Conservation (phyloP, 805 yeast species). For the Metschnikowia kunwiensis region DNA sequence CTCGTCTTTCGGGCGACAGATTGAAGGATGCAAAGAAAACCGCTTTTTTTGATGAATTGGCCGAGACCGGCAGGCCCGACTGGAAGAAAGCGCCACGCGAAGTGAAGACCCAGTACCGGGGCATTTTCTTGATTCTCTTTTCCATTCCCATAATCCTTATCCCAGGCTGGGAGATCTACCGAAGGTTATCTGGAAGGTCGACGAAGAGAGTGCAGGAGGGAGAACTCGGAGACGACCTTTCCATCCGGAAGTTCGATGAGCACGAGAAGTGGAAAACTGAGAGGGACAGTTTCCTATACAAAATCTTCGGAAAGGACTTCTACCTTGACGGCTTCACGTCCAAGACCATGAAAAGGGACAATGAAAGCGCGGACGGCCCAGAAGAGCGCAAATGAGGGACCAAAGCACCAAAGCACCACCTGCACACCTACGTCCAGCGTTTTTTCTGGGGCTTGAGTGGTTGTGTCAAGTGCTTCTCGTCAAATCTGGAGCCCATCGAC, state of each 20-base stretch:
- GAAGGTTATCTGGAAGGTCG: constrained; percentile 39
- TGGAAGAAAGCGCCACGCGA: constrained; percentile 45
- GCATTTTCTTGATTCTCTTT: constrained; percentile 35
- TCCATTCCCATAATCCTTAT: constrained; percentile 37
- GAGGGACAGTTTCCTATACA: constrained; percentile 34
- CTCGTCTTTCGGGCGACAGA: constrained; percentile 7
- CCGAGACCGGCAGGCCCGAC: constrained; percentile 39
- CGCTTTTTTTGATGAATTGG: constrained; percentile 36
- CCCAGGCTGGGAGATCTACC: constrained; percentile 33
- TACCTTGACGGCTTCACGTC: constrained; percentile 45
- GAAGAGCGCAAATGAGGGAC: neutral
- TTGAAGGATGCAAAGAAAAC: constrained; percentile 17
- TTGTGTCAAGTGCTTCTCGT: constrained; percentile 30
- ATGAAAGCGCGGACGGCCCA: no score
- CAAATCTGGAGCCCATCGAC: constrained; percentile 34
- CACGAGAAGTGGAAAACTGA: constrained; percentile 41
- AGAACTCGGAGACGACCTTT: constrained; percentile 32
- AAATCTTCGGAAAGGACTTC: constrained; percentile 40
- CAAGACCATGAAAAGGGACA: constrained; percentile 29
- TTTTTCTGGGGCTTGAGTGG: constrained; percentile 12
- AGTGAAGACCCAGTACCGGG: constrained; percentile 34
- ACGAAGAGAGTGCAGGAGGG: constrained; percentile 41
- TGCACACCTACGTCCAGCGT: constrained; percentile 16
- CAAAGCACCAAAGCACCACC: no score
- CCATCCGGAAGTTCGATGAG: constrained; percentile 36